Percentiles rank a stretch among this genome's conserved stretches.
phyloP scores from a whole-genome alignment of 805 yeast species.

The Monosporozyma solicola region DNA sequence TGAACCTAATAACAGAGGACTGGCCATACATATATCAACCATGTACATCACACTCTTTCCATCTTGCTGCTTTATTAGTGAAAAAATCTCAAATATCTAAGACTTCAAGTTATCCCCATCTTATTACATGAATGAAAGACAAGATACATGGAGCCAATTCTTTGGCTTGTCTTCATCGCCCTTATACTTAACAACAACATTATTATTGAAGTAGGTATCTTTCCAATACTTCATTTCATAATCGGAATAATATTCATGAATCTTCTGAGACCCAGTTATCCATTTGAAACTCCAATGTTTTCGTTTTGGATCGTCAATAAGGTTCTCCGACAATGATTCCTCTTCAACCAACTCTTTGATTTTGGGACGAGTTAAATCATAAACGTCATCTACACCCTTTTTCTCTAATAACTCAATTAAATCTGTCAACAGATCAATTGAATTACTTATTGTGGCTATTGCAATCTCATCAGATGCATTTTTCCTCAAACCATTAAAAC shows the following conservation, averaged over 20 bases:
- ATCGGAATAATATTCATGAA: constrained; percentile 41
- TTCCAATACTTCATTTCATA: constrained; percentile 53
- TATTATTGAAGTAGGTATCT: constrained; percentile 37
- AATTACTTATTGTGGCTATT: constrained; percentile 14
- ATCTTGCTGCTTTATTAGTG: too few relatives aligned
- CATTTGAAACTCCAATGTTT: constrained; percentile 38
- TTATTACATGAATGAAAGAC: constrained; percentile 19
- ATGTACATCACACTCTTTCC: too few relatives aligned
- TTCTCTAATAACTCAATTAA: constrained; percentile 34
- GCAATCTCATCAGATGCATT: constrained; percentile 6
- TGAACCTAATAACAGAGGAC: too few relatives aligned
- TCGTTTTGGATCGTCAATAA: constrained; percentile 13
- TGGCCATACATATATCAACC: too few relatives aligned
- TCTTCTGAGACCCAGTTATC: constrained; percentile 27
- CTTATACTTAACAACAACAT: constrained; percentile 34
- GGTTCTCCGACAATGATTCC: constrained; percentile 17
- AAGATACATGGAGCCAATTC: constrained; percentile 22
- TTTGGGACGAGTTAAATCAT: constrained; percentile 38
- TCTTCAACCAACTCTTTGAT: constrained; percentile 22
- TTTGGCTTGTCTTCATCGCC: constrained; percentile 15
- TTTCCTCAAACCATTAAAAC: constrained; percentile 25
- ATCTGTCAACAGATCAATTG: constrained; percentile 36
- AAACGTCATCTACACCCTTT: constrained; percentile 32
- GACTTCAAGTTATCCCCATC: too few relatives aligned
- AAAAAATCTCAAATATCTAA: too few relatives aligned